These are phyloP conservation scores for Candida tallmaniae DNA, from an alignment of 805 yeast species.

Conservation along the genomic window DNA sequence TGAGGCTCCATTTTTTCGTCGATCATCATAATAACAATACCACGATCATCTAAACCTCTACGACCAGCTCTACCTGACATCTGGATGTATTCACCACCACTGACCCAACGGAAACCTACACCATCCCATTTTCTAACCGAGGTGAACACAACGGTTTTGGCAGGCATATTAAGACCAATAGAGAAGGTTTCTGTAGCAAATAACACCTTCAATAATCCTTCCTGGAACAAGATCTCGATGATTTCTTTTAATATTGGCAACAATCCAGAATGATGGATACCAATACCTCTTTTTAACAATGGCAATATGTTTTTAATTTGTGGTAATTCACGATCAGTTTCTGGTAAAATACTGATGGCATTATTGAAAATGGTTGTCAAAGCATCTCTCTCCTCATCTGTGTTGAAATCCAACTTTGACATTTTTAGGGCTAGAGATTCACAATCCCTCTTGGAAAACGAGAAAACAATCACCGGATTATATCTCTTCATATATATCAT, in stretches of 20 bases:
- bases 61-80: slow-evolving; percentile 99
- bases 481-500: slow-evolving; percentile 97
- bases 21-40: slow-evolving; percentile 98
- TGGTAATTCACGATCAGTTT: slow-evolving; percentile 86
- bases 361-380: slow-evolving; percentile 84
- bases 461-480: slow-evolving; percentile 97
- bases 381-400: slow-evolving; percentile 90
- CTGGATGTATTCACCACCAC: slow-evolving; percentile 99
- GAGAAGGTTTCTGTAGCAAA: slow-evolving; percentile 99
- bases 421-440: slow-evolving; percentile 90
- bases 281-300: slow-evolving; percentile 88
- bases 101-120: slow-evolving; percentile 95
- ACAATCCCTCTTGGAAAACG: slow-evolving; percentile 97
- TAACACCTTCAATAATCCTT: slow-evolving; percentile 88
- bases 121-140: slow-evolving; percentile 99
- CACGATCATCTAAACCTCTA: slow-evolving; percentile 98
- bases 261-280: slow-evolving; percentile 96
- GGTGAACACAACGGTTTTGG: slow-evolving; percentile 96
- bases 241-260: slow-evolving; percentile 92
- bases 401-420: slow-evolving; percentile 93
- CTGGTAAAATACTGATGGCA: slow-evolving; percentile 85
- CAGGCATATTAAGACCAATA: slow-evolving; percentile 98
- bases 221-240: slow-evolving; percentile 94
- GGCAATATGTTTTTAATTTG: slow-evolving; percentile 93
- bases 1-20: slow-evolving; percentile 99